Percentiles rank a stretch among this genome's conserved stretches.
Conservation (phyloP, 805 yeast species). For the Candida palmyrensis region DNA sequence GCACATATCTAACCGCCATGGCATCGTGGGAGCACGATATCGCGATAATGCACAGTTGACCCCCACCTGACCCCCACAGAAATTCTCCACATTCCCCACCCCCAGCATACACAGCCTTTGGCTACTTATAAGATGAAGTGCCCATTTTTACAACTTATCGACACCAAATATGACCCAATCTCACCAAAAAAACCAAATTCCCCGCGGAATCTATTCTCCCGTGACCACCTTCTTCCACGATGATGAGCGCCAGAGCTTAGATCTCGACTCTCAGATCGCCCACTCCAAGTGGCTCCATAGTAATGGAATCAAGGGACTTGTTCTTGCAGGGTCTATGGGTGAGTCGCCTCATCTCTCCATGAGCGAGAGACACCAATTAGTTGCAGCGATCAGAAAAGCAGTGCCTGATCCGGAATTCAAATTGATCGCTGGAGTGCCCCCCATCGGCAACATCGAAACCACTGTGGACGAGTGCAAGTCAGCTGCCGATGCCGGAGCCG, state of each 20-base stretch:
- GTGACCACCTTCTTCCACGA: constrained; percentile 15
- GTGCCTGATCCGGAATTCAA: constrained; percentile 17
- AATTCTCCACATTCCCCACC: too few species aligned
- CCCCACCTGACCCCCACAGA: too few species aligned
- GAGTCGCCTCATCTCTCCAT: constrained; percentile 23
- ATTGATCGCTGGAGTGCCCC: constrained; percentile 21
- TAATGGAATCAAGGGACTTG: constrained; percentile 21
- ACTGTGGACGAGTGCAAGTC: constrained; percentile 14
- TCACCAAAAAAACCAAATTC: too few species aligned
- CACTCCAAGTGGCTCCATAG: constrained; percentile 17
- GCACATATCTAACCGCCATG: too few species aligned
- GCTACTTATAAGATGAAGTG: too few species aligned
- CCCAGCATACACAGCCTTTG: too few species aligned
- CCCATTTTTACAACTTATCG: too few species aligned
- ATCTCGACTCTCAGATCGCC: constrained; percentile 17
- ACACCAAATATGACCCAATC: too few species aligned
- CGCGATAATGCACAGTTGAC: too few species aligned
- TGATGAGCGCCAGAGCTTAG: constrained; percentile 14
- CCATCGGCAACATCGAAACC: constrained; percentile 15
- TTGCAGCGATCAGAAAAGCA: constrained; percentile 16
- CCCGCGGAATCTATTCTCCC: constrained; percentile 17
- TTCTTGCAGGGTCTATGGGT: constrained; percentile 30
- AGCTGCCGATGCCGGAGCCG: constrained; percentile 24
- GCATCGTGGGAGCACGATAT: too few species aligned
- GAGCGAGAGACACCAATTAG: constrained; percentile 17